Base-by-base conservation (phyloP, 2,329 filamentous ascomycete species). In the Xylaria sp. region DNA sequence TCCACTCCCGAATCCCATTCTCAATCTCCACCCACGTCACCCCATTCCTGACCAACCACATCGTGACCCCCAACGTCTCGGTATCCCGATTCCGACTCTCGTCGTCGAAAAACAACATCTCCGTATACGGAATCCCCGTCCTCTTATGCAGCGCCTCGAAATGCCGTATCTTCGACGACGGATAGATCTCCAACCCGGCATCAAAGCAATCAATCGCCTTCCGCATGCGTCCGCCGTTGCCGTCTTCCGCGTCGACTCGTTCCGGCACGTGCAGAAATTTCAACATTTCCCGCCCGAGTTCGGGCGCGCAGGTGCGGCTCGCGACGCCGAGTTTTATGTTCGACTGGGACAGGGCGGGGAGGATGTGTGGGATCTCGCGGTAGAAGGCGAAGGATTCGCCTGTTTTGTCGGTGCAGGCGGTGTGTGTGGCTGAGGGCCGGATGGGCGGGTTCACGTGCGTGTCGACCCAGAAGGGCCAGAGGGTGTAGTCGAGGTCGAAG, bases 391-490 rank as follows among this genome's bases (percentile, higher is more conserved):
- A 92, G 16, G 78, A 78, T 75, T 92, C 88, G 72, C 86, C 87
- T 60, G 77, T 75, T 65, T 78, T 76, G 72, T 87, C 85, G 18
- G 76, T 75, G 57, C 75, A 78, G 54, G 67, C 71, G 64, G 70
- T 77, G 76, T 74, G 74, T 6, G 71, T 63, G 0, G 76, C 58
- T 57, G 79, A 76, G 5, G 79, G 68, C 65, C 82, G 81, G 16
- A 96, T 76, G 0, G 92, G 92, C 5, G 86, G 83, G 23, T 85
- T 84, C 68, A 94, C 89, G 75, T 97, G 92, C 2, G 92, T 96
- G 78, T 97, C 94, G 1, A 96, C 88, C 93, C 93, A 97, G 76
- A 97, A 97, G 3, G 92, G 92, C 94, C 93, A 97, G n/a, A 97
- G 81, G 0, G 94, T 97, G 80, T 97, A 97, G 80, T 97, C 93